Evolutionary conservation across 2,329 filamentous ascomycete genomes (phyloP), one percentile per base, ranked within the genome.

Genomic region (Pochonia chlamydosporia): DNA sequence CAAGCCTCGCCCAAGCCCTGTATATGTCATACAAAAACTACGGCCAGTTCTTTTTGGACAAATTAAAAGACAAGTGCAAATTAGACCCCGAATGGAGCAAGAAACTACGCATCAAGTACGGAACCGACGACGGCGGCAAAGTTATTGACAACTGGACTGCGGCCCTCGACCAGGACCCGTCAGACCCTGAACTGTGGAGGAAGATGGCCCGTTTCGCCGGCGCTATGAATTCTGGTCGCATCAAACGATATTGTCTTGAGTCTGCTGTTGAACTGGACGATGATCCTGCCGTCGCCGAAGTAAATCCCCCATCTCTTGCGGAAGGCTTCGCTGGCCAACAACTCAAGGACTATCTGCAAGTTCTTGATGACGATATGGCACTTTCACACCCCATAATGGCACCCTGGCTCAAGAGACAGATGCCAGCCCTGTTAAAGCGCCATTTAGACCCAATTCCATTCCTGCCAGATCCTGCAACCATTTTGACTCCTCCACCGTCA

Each of bases 21-120:
- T 96, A 96, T 59, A 78, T 99, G 7, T 87, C 92, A 1, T 89
- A 95, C 73, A 99, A 97, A 66, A 99, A 97, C 58, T 84, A 92
- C 67, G 93, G 90, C 36, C 89, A 97, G 60, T 96, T 95, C 61
- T 73, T 85, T 49, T 73, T 99, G n/a, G 92, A 99, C 46, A 66
- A 63, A 44, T 55, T 67, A 3, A 68, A 64, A 47, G 67, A 70
- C 18, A 47, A 53, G 28, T 48, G 43, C 5, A 47, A 47, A n/a
- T 62, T 72, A 70, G 49, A 79, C 85, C 55, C 82, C 75, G 56
- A 70, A 79, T 64, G 74, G 63, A 58, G 56, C 24, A 46, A 52
- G 1, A 58, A 59, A 35, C 23, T 43, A 7, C 59, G 56, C 28
- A 46, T 67, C 10, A 54, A 51, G 31, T 65, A 66, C 31, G 48